Conservation (phyloP, 305 asterid genomes). For the Fraxinus xanthoxyloides region DNA sequence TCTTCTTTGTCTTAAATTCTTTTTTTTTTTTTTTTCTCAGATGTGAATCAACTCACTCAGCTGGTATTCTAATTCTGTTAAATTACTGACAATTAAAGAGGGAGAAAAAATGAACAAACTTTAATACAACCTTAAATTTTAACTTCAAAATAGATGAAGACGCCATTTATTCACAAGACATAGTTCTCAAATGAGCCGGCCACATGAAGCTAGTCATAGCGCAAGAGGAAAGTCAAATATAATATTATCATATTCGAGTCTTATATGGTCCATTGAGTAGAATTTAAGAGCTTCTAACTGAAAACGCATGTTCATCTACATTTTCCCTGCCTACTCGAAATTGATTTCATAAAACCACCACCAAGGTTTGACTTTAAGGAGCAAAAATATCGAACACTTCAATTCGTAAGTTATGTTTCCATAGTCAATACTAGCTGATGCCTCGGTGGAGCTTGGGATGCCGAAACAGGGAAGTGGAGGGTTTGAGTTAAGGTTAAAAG, state of each 20-base stretch:
- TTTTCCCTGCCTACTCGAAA: no score
- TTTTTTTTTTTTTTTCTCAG: background rate
- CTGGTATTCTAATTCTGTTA: background rate
- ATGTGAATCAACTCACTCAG: background rate
- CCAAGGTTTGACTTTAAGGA: no score
- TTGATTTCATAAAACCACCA: no score
- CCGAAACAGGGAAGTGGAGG: background rate
- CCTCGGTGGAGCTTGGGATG: background rate
- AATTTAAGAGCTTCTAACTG: background rate
- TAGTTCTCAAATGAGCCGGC: background rate
- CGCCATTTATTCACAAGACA: background rate
- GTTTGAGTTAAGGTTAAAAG: background rate
- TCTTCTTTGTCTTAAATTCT: background rate
- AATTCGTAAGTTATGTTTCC: no score
- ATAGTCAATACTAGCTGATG: no score
- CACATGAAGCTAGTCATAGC: conserved; percentile 4
- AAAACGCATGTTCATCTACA: background rate
- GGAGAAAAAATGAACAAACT: background rate
- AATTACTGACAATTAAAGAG: background rate
- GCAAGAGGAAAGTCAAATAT: background rate
- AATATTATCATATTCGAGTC: background rate
- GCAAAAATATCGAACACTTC: no score
- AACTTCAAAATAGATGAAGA: background rate
- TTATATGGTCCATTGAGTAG: background rate
- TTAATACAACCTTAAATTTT: background rate